These are phyloP conservation scores for Paramecium primaurelia DNA, from an alignment of 73 alveolate genomes.

Conservation along the genomic window DNA sequence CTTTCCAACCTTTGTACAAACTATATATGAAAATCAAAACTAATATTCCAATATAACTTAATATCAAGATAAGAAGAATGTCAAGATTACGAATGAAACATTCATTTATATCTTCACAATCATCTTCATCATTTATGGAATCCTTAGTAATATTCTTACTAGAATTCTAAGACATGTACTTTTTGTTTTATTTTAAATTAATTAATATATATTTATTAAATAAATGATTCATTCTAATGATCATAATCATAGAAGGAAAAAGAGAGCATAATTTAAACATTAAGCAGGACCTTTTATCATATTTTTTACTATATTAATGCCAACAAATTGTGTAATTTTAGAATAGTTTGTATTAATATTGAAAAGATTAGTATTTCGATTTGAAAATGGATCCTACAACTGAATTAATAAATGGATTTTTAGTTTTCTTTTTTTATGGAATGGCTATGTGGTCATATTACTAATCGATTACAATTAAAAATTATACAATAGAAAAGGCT, in stretches of 20 bases:
- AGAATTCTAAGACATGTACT: background rate
- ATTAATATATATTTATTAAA: background rate
- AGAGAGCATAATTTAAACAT: background rate
- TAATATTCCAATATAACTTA: background rate
- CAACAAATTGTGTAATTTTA: constrained; percentile 34
- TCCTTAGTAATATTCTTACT: background rate
- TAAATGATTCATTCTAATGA: background rate
- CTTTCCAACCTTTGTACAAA: background rate
- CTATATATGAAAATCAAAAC: background rate
- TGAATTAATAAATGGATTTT: background rate
- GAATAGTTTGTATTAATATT: constrained; percentile 33
- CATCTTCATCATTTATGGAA: background rate
- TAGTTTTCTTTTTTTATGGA: background rate
- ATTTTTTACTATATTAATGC: constrained; percentile 50
- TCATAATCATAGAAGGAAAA: background rate
- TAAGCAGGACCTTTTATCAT: background rate
- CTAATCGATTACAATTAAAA: constrained; percentile 17
- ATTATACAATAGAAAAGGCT: constrained; percentile 1
- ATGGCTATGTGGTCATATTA: constrained; percentile 53
- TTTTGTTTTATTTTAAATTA: background rate
- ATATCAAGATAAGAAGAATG: background rate
- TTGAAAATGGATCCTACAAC: background rate
- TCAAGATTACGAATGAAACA: background rate
- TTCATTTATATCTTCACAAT: background rate
- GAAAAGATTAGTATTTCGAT: background rate